phyloP scores from a whole-genome alignment of 2,329 filamentous ascomycete genomes.

The Zasmidium cellare region DNA sequence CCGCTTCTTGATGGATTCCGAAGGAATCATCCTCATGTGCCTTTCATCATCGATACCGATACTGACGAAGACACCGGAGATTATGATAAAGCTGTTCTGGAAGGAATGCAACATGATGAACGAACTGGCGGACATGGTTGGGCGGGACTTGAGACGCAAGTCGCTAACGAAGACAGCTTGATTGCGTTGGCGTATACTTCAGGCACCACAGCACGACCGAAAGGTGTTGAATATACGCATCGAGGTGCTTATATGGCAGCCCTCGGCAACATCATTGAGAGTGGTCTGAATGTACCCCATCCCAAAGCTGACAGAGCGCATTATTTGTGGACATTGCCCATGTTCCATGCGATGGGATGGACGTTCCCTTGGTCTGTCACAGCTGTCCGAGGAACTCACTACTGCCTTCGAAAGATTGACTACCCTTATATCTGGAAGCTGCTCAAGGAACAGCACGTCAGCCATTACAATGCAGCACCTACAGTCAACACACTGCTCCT shows the following conservation, averaged over 20 bases:
- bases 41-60: conserved; percentile 79
- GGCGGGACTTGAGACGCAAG: conserved; percentile 71
- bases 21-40: conserved; percentile 61
- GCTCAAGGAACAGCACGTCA: conserved; percentile 81
- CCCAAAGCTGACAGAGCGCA: conserved; percentile 56
- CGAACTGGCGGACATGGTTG: conserved; percentile 70
- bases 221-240: conserved; percentile 91
- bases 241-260: conserved; percentile 83
- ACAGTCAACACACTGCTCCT: conserved; percentile 96
- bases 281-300: conserved; percentile 65
- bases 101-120: conserved; percentile 73
- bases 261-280: conserved; percentile 79
- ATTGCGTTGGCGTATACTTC: conserved; percentile 92
- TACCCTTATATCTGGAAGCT: conserved; percentile 91
- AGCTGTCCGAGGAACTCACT: conserved; percentile 88
- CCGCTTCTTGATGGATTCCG: conserved; percentile 68
- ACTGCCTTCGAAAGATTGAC: conserved; percentile 92
- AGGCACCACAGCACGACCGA: conserved; percentile 86
- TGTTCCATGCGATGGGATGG: conserved; percentile 65
- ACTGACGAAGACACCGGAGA: conserved; percentile 76
- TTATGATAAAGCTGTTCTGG: conserved; percentile 79
- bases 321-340: conserved; percentile 67
- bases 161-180: conserved; percentile 73
- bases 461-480: conserved; percentile 93
- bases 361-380: conserved; percentile 67